Base-by-base conservation (phyloP, 352 stramenopile genomes). In the Pythium coloratum region DNA sequence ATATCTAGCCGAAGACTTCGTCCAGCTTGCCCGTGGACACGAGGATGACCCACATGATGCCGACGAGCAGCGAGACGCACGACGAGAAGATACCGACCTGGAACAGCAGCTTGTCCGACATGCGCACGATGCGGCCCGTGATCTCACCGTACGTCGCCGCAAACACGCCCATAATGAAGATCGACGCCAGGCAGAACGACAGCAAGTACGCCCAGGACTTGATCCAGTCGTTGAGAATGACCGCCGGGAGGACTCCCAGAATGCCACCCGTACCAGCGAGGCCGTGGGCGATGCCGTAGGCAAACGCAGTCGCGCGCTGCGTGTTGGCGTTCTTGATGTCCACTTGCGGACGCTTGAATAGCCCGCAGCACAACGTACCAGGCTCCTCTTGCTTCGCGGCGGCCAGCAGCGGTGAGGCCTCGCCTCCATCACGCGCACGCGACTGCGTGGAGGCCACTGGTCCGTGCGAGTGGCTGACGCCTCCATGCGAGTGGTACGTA, bases 101-200 rank as follows among this genome's bases (percentile, higher is more conserved):
- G 59, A 84, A 86, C 14, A 80, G 69, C 34, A 89, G 55, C 30
- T 69, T 53, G 40, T 76, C 62, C 30, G 75, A 85, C 36, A 69
- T 62, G 55, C 69, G 70, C 24, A 69, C 73, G 51, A 87, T 49
- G 16, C 72, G 77, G 12, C 72, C 72, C n/a, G 80, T 90, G 59
- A 77, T 40, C 55, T 84, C 78, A 28, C 91, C 87, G 69, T 95
- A 96, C 0, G 83, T 63, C 4, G 79, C 76, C 0, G 91, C 84
- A 75, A 96, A 97, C 4, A 77, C 74, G 47, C 88, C 89, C 87
- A 97, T 96, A 30, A 91, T 90, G 46, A 96, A 69, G 58, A 90
- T 96, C 55, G 75, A 91, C n/a, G 78, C 82, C 9, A 89, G 32
- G 64, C 88, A 97, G 74, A 96, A 97, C 26, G 81, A 84, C 6